Evolutionary conservation across 495 filamentous ascomycete species (phyloP), one percentile per base, ranked within the genome.

Genomic region (Neurospora terricola): DNA sequence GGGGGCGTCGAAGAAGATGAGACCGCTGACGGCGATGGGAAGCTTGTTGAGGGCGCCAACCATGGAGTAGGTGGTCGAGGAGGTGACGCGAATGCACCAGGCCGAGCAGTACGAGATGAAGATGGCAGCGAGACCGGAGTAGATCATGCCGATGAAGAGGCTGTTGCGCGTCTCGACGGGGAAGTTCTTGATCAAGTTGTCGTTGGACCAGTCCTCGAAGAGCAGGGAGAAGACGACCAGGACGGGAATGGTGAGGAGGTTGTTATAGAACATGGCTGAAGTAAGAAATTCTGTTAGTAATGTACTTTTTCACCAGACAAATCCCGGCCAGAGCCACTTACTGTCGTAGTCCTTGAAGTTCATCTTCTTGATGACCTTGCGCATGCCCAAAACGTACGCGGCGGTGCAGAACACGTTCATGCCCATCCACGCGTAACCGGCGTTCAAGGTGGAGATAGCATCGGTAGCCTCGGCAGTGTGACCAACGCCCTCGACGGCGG

Each of bases 341-440:
- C 94, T 97, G 82, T 99, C 96, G 84, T 96, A 98, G 80, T 99
- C 96, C 86, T 97, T 98, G 84, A 99, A 98, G 87, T 97, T 98
- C 83, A 96, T 98, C 85, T 97, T 88, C 90, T 98, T 98, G 79
- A 98, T 98, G 71, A 96, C 90, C 88, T 99, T 99, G 79, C 95
- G 90, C 96, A 98, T 99, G 73, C 91, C 88, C 59, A 99, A 84
- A 40, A 98, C 85, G 77, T 97, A 99, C 30, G 93, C 88, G 12
- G 96, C 94, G 38, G 91, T 95, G 86, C 94, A 97, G 81, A 99
- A 88, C 77, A 97, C 97, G 85, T 99, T 99, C 82, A 98, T 83
- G 80, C 94, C 82, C 93, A 99, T 98, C 96, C 96, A 99, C 70
- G 96, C 88, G 80, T 99, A 99, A 39, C 96, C 96, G 34, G 96